Evolutionary conservation across 192 early-diverging fungal species (phyloP).

Genomic region (Coemansia furcata): DNA sequence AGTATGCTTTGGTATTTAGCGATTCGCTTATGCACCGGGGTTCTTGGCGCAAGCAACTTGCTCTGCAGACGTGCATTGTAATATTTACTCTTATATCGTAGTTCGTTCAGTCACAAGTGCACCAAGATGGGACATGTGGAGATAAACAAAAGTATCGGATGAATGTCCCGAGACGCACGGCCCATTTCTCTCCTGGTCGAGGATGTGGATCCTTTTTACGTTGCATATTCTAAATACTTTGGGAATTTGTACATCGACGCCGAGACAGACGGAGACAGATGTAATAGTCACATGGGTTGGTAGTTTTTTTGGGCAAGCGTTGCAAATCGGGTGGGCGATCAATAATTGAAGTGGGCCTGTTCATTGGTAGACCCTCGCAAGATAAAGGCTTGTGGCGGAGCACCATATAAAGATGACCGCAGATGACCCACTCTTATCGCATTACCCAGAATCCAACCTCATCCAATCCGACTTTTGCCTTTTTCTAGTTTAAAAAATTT

Average conservation of each 20-base stretch:
- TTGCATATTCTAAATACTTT: background rate
- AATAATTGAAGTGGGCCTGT: background rate
- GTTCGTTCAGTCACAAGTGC: background rate
- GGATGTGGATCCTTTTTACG: background rate
- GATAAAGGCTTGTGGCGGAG: background rate
- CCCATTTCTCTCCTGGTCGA: background rate
- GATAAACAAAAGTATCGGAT: background rate
- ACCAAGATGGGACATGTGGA: background rate
- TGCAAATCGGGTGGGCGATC: background rate
- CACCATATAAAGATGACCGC: background rate
- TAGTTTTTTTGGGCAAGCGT: background rate
- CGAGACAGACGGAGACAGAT: background rate
- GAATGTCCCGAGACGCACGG: background rate
- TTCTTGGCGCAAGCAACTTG: background rate
- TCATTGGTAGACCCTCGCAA: background rate
- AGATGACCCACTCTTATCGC: background rate
- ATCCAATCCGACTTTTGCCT: background rate
- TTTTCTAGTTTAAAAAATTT: background rate
- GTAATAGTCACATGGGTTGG: background rate
- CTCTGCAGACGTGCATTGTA: background rate
- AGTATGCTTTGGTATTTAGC: background rate
- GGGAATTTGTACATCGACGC: background rate
- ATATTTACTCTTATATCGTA: background rate
- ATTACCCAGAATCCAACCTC: background rate
- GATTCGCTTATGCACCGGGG: background rate